Percentiles rank a stretch among this genome's conserved stretches.
Evolutionary conservation across 768 basidiomycete species (phyloP).

Genomic region (Psilocybe cubensis): DNA sequence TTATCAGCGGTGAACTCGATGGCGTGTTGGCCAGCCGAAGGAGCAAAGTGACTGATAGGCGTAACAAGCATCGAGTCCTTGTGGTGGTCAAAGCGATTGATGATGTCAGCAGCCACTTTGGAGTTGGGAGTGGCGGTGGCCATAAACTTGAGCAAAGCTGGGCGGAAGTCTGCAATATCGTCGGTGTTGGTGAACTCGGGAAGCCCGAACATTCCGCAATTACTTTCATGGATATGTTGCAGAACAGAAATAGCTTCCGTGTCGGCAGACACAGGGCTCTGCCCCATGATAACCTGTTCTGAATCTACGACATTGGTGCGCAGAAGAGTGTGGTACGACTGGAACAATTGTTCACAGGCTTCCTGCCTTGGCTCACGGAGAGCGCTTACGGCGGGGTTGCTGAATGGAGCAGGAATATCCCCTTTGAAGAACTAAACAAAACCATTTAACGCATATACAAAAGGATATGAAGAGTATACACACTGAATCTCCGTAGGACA

Average conservation of each 20-base stretch:
- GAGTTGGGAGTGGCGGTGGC: slow-evolving; percentile 65
- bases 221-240: slow-evolving; percentile 52
- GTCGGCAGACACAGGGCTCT: slow-evolving; percentile 20
- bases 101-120: slow-evolving; percentile 51
- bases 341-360: slow-evolving; percentile 49
- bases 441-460: slow-evolving; percentile 3
- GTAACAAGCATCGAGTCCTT: slow-evolving; percentile 51
- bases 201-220: slow-evolving; percentile 55
- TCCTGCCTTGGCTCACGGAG: slow-evolving; percentile 53
- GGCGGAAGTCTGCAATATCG: slow-evolving; percentile 45
- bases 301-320: slow-evolving; percentile 26
- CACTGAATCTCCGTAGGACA: slow-evolving; percentile 90
- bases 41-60: slow-evolving; percentile 49
- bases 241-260: slow-evolving; percentile 32
- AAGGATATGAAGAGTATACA: slow-evolving; percentile 28
- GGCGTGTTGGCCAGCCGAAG: slow-evolving; percentile 35
- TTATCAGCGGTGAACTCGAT: slow-evolving; percentile 49
- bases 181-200: slow-evolving; percentile 39
- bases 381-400: slow-evolving; percentile 32
- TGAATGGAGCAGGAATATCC: slow-evolving; percentile 42
- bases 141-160: slow-evolving; percentile 81
- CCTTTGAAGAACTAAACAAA: slow-evolving; percentile 76
- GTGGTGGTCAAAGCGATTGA: slow-evolving; percentile 51
- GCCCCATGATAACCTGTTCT: slow-evolving; percentile 40
- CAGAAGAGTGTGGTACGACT: slow-evolving; percentile 30